These are phyloP conservation scores for Exophiala spinifera DNA, from an alignment of 2,329 filamentous ascomycete species.

Conservation along the genomic window DNA sequence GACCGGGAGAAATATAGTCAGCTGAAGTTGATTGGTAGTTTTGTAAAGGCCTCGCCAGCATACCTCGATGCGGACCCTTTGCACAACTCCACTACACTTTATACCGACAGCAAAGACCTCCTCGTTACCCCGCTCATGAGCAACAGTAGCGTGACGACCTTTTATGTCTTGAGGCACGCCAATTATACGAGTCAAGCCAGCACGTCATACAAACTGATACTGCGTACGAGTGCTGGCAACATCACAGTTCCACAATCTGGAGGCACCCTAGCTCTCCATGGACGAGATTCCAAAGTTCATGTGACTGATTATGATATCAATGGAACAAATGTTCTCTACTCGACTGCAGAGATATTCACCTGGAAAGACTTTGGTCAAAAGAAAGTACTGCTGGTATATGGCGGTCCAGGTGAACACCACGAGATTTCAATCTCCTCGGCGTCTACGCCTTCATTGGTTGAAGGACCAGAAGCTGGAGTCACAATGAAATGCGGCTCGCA, in stretches of 20 bases:
- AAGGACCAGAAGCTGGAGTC: not conserved
- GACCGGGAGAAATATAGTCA: conserved; percentile 75
- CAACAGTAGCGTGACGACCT: conserved; percentile 53
- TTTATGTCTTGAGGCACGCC: conserved; percentile 66
- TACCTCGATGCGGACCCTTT: conserved; percentile 62
- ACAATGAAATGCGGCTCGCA: not conserved
- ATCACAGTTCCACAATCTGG: conserved; percentile 42
- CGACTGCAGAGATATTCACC: conserved; percentile 45
- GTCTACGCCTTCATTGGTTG: not conserved
- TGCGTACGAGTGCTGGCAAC: conserved; percentile 45
- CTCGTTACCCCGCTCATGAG: conserved; percentile 62
- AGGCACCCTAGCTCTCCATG: conserved; percentile 38
- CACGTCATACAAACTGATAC: conserved; percentile 60
- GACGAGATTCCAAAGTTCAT: conserved; percentile 46
- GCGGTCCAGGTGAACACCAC: conserved; percentile 40
- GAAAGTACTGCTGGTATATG: conserved; percentile 41
- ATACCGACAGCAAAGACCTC: conserved; percentile 51
- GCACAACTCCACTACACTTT: conserved; percentile 44
- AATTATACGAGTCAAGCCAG: conserved; percentile 59
- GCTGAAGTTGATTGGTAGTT: conserved; percentile 72
- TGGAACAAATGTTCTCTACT: conserved; percentile 42
- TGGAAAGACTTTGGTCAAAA: conserved; percentile 32
- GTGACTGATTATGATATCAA: conserved; percentile 42
- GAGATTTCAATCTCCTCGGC: conserved; percentile 38
- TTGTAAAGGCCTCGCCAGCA: conserved; percentile 67